A percentile compares a stretch with the other conserved stretches of the same genome.
phyloP scores from a whole-genome alignment of 331 rosid species.

The Pyrus hybrid region DNA sequence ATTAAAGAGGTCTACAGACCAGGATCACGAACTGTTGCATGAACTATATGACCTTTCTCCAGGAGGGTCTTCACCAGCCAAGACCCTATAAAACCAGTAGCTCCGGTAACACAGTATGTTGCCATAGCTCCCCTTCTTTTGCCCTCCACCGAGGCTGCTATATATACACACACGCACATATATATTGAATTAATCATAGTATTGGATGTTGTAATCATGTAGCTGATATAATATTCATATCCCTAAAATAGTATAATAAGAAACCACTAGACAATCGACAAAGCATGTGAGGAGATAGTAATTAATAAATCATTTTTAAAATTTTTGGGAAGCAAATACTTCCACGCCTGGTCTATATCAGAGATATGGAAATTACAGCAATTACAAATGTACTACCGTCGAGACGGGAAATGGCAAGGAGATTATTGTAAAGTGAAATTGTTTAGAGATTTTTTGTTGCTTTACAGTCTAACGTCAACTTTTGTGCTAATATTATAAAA shows the following conservation, averaged over 20 bases:
- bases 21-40: conserved; percentile 63
- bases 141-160: not conserved
- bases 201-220: no score
- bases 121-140: conserved; percentile 4
- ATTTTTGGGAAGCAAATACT: no score
- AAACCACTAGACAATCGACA: no score
- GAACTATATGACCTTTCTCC: conserved; percentile 46
- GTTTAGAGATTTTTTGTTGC: no score
- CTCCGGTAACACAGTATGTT: conserved; percentile 62
- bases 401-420: no score
- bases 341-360: no score
- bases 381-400: no score
- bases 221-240: not conserved
- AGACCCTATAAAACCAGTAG: conserved; percentile 61
- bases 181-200: not conserved
- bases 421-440: no score
- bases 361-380: no score
- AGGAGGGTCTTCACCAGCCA: conserved; percentile 73
- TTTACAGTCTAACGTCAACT: no score
- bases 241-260: no score
- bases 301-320: not conserved
- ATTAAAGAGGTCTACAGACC: conserved; percentile 5
- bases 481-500: no score
- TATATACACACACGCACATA: not conserved
- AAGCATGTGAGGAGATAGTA: not conserved